Evolutionary conservation across 1,284 basidiomycete species (phyloP).

Genomic region (Puccinia horiana): DNA sequence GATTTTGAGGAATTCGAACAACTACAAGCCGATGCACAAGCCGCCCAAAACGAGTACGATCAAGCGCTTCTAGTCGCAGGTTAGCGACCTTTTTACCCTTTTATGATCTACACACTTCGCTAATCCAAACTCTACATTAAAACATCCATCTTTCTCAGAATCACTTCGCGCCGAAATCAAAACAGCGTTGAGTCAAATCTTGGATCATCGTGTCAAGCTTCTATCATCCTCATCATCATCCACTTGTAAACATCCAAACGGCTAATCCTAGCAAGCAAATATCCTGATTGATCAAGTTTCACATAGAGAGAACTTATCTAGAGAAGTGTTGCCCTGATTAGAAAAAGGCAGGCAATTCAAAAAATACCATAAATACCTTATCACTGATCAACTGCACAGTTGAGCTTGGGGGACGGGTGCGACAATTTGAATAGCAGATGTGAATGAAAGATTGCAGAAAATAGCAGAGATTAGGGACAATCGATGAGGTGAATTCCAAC

Average conservation of each 20-base stretch:
- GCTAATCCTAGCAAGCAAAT: neutral
- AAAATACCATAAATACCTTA: too few relatives aligned
- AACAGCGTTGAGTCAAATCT: constrained; percentile 7
- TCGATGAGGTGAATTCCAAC: too few relatives aligned
- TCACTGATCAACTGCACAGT: too few relatives aligned
- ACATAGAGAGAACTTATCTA: too few relatives aligned
- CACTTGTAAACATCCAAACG: neutral
- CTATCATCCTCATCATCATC: neutral
- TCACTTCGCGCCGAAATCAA: constrained; percentile 34
- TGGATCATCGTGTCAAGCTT: constrained; percentile 22
- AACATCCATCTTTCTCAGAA: constrained; percentile 7
- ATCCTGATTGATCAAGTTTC: too few relatives aligned
- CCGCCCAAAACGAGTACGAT: constrained; percentile 33
- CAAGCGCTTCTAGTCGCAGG: constrained; percentile 25
- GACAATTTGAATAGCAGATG: too few relatives aligned
- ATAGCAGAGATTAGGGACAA: too few relatives aligned
- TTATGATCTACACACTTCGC: neutral
- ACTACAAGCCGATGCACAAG: constrained; percentile 32
- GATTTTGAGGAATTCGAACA: constrained; percentile 29
- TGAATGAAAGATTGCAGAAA: too few relatives aligned
- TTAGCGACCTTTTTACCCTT: neutral
- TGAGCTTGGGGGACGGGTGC: too few relatives aligned
- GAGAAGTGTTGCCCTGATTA: too few relatives aligned
- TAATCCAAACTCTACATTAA: too few relatives aligned
- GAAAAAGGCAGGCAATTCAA: too few relatives aligned